A percentile compares a stretch with the other conserved stretches of the same genome.
phyloP scores from a whole-genome alignment of 2,329 filamentous ascomycete genomes.

The Amauroascus niger region DNA sequence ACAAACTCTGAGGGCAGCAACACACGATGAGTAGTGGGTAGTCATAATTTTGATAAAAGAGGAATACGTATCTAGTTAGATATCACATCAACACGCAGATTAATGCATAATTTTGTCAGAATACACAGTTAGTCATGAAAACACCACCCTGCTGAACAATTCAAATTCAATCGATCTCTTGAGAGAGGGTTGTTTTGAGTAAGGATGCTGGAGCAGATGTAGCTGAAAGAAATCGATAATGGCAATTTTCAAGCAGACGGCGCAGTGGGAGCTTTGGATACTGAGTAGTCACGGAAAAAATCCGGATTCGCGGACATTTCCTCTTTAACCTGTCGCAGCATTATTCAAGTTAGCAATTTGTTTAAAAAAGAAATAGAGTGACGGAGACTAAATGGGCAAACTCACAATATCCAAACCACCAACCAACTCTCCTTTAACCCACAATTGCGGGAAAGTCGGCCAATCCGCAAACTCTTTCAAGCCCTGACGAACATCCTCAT shows the following conservation, averaged over 20 bases:
- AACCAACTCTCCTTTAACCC: slow-evolving; percentile 80
- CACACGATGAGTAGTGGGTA: too few species aligned
- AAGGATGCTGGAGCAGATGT: background rate
- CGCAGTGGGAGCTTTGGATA: slow-evolving; percentile 29
- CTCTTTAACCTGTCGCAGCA: slow-evolving; percentile 67
- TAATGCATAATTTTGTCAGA: background rate
- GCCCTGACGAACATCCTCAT: slow-evolving; percentile 92
- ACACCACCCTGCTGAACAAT: background rate
- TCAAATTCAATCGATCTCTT: background rate
- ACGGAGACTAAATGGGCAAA: too few species aligned
- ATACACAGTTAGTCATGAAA: background rate
- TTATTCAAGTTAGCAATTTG: background rate
- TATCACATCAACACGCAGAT: background rate
- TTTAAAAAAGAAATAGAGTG: too few species aligned
- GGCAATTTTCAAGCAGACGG: slow-evolving; percentile 13
- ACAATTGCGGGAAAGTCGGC: slow-evolving; percentile 95
- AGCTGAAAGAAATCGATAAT: too few species aligned
- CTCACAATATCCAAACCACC: slow-evolving; percentile 93
- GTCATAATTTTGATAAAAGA: too few species aligned
- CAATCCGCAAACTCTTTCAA: slow-evolving; percentile 97
- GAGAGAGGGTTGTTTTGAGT: background rate
- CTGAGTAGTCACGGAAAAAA: slow-evolving; percentile 66
- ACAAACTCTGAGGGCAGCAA: too few species aligned
- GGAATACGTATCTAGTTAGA: background rate
- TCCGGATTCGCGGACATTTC: slow-evolving; percentile 74